Base-by-base conservation (phyloP, 2,329 filamentous ascomycete genomes). In the Trichoderma sp. region DNA sequence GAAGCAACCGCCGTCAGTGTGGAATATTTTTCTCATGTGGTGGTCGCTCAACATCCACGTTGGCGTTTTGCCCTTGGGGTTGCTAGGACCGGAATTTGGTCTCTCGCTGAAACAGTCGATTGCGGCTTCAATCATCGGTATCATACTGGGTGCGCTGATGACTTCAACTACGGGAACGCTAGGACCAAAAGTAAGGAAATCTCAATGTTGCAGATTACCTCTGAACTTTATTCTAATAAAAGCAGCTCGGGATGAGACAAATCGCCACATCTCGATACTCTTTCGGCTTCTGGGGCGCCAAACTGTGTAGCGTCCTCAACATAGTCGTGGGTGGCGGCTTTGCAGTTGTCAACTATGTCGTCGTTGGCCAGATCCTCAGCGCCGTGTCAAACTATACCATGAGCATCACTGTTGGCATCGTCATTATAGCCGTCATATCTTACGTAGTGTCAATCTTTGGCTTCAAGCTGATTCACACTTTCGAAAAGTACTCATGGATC, bases 371-470 rank as follows among this genome's bases (percentile, higher is more conserved):
- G 68, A 68, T 74, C 3, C 58, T 74, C 27, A 69, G 71, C 37
- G 72, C 73, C 14, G 73, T 73, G n/a, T 74, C 73, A 0, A 70
- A 67, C n/a, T 72, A 72, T 40, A 70, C 66, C 16, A 68, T 74
- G 66, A 68, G 70, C 37, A 68, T 74, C 37, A 72, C 71, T 16
- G 73, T 73, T 27, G 73, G 73, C 2, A 74, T 73, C 53, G 43
- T 72, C 57, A 71, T 74, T 53, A 70, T 73, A n/a, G 69, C 72
- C 16, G 49, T 73, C 53, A 37, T 72, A 58, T 71, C 72, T n/a
- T 73, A 72, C 64, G 64, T 72, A 13, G 70, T 74, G 10, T 74
- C 73, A 3, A 70, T 73, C 31, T 72, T 73, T 55, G 73, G 73
- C 8, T 74, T 72, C 64, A 68, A 63, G 35, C 58, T 73, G n/a